Base-by-base conservation (phyloP, 768 basidiomycete genomes). In the Astraeus odoratus region DNA sequence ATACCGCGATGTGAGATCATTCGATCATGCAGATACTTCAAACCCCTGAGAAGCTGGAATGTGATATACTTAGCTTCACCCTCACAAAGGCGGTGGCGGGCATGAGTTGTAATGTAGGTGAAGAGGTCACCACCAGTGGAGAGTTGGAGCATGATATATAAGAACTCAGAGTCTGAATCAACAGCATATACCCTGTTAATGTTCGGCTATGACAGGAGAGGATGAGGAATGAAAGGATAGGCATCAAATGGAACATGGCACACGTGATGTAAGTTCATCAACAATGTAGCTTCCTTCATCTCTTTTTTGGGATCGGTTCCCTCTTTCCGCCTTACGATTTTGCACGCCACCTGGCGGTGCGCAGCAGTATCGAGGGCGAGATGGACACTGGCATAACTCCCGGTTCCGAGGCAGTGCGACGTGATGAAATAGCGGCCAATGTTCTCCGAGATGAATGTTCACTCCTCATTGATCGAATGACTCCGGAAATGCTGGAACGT, bases 41-140 rank as follows among this genome's bases (percentile, higher is more conserved):
- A 63, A 1, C 80, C 87, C 42, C 77, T 72, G n/a, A 89, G 63
- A 16, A 89, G 62, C 60, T 91, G 88, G 54, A 76, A 90, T 72
- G 84, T 84, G 43, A 88, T 80, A 57, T 86, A 91, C 63, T 89
- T 88, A 6, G 82, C 79, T 62, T 91, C 88, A 13, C 84, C 82
- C 66, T 89, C 85, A 50, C 78, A 80, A 15, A 91, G 69, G 44
- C 70, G 75, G 26, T 65, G 67, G 20, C 75, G 73, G 15, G 73
- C 66, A 48, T 79, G 74, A 44, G 72, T 79, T 13, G 77, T 79
- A 51, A 91, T 83, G 61, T 90, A 89, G 3, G 85, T 86, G 61
- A 90, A 90, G n/a, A 91, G 73, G 56, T 91, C 88, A 19, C 87
- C 88, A 8, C 88, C 87, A 0, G 87, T 89, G 54, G 85, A 89